Percentiles rank a stretch among this genome's conserved stretches.
phyloP scores from a whole-genome alignment of 2,329 filamentous ascomycete species.

The Hypoxylon sp. region DNA sequence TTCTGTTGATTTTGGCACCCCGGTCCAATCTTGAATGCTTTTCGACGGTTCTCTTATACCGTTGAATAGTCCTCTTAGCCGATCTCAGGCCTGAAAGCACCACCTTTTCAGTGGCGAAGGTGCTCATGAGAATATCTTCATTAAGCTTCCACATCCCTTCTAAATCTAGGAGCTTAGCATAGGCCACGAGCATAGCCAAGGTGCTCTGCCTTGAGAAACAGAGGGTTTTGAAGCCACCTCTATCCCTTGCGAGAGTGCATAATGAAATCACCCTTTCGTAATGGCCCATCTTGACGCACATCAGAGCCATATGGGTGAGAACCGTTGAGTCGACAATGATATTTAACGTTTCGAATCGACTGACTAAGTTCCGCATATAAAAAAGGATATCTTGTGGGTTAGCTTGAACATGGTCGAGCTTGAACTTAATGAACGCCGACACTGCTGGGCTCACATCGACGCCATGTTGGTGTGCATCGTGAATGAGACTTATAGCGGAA shows the following conservation, averaged over 20 bases:
- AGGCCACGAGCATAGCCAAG: slow-evolving; percentile 47
- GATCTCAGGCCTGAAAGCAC: slow-evolving; percentile 46
- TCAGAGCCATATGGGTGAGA: slow-evolving; percentile 50
- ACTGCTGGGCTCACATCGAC: slow-evolving; percentile 60
- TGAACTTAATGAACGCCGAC: slow-evolving; percentile 47
- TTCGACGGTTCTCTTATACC: background rate
- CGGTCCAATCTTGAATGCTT: background rate
- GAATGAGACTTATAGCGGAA: slow-evolving; percentile 59
- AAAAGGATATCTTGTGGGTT: slow-evolving; percentile 43
- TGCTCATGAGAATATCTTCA: slow-evolving; percentile 43
- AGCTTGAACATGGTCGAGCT: slow-evolving; percentile 48
- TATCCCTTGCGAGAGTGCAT: slow-evolving; percentile 50
- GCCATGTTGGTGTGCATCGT: slow-evolving; percentile 58
- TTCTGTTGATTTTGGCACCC: slow-evolving; percentile 3
- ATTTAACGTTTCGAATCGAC: slow-evolving; percentile 49
- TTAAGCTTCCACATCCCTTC: slow-evolving; percentile 48
- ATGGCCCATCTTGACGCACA: slow-evolving; percentile 46
- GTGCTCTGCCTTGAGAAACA: slow-evolving; percentile 51
- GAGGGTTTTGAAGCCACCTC: slow-evolving; percentile 43
- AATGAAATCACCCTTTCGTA: slow-evolving; percentile 49
- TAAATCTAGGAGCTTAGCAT: slow-evolving; percentile 44
- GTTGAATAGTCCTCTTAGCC: slow-evolving; percentile 42
- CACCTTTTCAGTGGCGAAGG: slow-evolving; percentile 43
- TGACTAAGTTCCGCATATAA: slow-evolving; percentile 50
- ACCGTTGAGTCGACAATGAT: slow-evolving; percentile 47